Conservation (phyloP, 768 basidiomycete species). For the Kockovaella imperatae region DNA sequence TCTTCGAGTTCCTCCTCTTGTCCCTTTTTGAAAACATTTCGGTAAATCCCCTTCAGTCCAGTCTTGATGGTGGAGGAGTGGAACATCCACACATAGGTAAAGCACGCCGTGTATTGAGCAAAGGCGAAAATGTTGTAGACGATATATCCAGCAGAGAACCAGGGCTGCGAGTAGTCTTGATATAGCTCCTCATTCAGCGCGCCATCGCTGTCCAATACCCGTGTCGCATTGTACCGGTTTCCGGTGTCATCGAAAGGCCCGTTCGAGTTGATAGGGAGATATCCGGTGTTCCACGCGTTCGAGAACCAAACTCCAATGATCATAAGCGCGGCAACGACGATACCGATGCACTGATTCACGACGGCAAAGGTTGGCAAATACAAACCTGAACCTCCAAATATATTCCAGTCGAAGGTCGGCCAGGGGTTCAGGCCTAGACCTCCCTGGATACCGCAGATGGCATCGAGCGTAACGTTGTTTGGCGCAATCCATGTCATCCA, state of each 20-base stretch:
- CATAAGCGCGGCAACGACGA: conserved; percentile 21
- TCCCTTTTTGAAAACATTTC: not conserved
- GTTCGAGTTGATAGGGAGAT: conserved; percentile 46
- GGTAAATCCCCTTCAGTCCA: not conserved
- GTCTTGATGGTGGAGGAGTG: not conserved
- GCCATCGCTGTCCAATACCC: conserved; percentile 47
- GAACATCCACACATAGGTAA: not conserved
- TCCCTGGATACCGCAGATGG: conserved; percentile 34
- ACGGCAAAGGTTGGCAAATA: conserved; percentile 46
- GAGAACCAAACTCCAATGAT: conserved; percentile 11
- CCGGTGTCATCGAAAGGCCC: conserved; percentile 49
- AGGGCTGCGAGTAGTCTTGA: conserved; percentile 48
- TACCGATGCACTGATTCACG: conserved; percentile 46
- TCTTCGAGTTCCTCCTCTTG: not conserved
- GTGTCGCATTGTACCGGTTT: conserved; percentile 50
- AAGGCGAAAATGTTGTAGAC: conserved; percentile 48
- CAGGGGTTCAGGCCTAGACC: conserved; percentile 45
- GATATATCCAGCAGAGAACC: conserved; percentile 47
- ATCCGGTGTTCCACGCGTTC: conserved; percentile 31
- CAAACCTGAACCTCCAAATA: conserved; percentile 22
- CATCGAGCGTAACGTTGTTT: conserved; percentile 41
- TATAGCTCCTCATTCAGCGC: conserved; percentile 50
- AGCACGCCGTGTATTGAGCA: conserved; percentile 42
- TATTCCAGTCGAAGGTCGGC: conserved; percentile 47
- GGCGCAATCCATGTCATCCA: conserved; percentile 48